Base-by-base conservation (phyloP, 2,329 filamentous ascomycete genomes). In the Colletotrichum eleusines region DNA sequence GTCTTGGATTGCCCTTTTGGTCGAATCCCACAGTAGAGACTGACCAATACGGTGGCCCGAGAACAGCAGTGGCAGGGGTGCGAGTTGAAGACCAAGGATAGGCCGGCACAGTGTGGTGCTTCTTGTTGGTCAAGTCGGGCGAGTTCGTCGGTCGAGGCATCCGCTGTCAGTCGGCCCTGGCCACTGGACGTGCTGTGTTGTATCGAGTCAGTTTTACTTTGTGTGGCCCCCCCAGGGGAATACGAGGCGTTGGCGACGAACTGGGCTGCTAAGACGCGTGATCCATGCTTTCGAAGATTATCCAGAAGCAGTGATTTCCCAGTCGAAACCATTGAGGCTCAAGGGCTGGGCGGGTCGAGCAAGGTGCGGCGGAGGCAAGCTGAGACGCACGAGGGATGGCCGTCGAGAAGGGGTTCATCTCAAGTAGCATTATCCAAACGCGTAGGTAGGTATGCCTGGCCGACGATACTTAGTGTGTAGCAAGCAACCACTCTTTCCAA, bases 81-180 rank as follows among this genome's bases (percentile, higher is more conserved):
- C 6, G 33, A 33, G 35, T 48, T 33, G 31, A 26, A 51, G 44
- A 28, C 33, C 51, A 54, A 69, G 68, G 68, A 55, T 68, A 53
- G n/a, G 68, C 64, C 64, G 44, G 68, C 64, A 68, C 58, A 38
- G 20, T 11, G 28, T 59, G 28, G 20, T 33, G 64, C 26, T 31
- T 71, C 53, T 63, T 63, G 68, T 71, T 71, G 68, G 68, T 71
- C 26, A 38, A 68, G 63, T 71, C 64, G 64, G 68, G 44, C 58
- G 64, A 63, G 68, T 71, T 68, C 58, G 57, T 68, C 68, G 68
- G 68, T 71, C 58, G 53, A 71, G 65, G 68, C 61, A 68, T 68
- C 68, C 68, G 68, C 68, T 68, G 64, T 71, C 68, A 71, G 58
- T 68, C 26, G 44, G 42, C 26, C 67, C 67, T 50, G 64, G 64